Evolutionary conservation across 23 red algal genomes (phyloP), one percentile per base, ranked within the genome.

Genomic region (Gracilariopsis chorda): DNA sequence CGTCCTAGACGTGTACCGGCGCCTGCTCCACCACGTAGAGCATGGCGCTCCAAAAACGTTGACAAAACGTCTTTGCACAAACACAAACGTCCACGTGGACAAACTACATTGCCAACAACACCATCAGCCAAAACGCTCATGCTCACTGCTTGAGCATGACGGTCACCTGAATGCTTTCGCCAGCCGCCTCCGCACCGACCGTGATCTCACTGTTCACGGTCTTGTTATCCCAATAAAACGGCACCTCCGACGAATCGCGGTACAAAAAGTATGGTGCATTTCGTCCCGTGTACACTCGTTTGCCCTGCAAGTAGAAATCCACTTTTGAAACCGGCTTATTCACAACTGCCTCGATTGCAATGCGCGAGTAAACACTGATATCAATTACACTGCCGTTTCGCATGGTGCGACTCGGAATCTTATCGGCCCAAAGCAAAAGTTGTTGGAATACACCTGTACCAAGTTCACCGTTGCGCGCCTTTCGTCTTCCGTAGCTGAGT

Each of bases 271-370:
- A 70, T 30, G 63, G 63, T 1, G 63, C 30, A 41, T 40, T 1
- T n/a, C 24, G 63, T 70, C 63, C 63, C 39, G 63, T 70, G 29
- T 70, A 70, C 24, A 70, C 63, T 42, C 39, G 63, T 70, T 70
- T n/a, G 29, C 43, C 7, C 39, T 70, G 48, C 33, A 81, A 20
- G 23, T 81, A 81, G 51, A 81, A 81, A 9, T 60, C 24, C 17
- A 81, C 77, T 43, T 60, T 56, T 57, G 51, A 16, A 37, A 81
- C 77, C 20, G 20, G 0, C 29, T 81, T 58, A 23, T 60, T 55
- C 20, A 60, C 56, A 20, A 81, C 49, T 10, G 77, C 77, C 51
- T 81, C 77, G 20, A 81, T 58, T 4, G 44, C 77, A 37, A 81
- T 60, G 14, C 48, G 77, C 3, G 28, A 28, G 37, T 81, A 81